phyloP scores from a whole-genome alignment of 345 rosid genomes.

The Luvunga scandens region DNA sequence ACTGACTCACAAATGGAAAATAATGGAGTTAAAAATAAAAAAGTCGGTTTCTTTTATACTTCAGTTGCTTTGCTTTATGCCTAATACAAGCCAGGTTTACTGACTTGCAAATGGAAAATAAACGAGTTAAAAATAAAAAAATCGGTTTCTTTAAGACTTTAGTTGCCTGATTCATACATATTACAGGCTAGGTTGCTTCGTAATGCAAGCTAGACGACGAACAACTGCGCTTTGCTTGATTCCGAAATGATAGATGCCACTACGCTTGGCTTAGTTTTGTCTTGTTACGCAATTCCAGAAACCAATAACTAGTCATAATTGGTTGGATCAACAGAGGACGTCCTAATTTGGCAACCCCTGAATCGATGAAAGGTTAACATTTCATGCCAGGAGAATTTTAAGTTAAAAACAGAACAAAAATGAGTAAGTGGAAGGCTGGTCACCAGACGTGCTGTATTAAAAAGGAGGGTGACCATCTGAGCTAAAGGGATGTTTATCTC shows the following conservation, averaged over 20 bases:
- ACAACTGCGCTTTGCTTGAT: too few relatives aligned
- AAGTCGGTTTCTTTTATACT: background rate
- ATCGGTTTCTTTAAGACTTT: background rate
- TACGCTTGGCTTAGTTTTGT: too few relatives aligned
- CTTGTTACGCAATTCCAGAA: too few relatives aligned
- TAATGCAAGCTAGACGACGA: too few relatives aligned
- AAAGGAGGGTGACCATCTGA: background rate
- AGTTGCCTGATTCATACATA: too few relatives aligned
- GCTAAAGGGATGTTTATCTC: background rate
- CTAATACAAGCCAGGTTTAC: too few relatives aligned
- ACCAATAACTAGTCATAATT: background rate
- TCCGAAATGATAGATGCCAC: too few relatives aligned
- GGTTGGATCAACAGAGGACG: background rate
- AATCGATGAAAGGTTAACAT: background rate
- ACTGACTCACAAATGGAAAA: background rate
- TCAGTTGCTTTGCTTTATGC: background rate
- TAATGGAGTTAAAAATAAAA: background rate
- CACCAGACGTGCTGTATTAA: background rate
- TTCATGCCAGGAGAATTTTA: background rate
- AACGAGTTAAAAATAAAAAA: background rate
- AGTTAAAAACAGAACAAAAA: background rate
- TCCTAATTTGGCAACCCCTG: background rate
- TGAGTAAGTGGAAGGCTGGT: background rate
- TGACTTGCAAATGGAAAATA: background rate
- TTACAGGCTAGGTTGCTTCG: too few relatives aligned